Evolutionary conservation across 495 filamentous ascomycete genomes (phyloP), one percentile per base, ranked within the genome.

Genomic region (Aspergillus heteromorphus): DNA sequence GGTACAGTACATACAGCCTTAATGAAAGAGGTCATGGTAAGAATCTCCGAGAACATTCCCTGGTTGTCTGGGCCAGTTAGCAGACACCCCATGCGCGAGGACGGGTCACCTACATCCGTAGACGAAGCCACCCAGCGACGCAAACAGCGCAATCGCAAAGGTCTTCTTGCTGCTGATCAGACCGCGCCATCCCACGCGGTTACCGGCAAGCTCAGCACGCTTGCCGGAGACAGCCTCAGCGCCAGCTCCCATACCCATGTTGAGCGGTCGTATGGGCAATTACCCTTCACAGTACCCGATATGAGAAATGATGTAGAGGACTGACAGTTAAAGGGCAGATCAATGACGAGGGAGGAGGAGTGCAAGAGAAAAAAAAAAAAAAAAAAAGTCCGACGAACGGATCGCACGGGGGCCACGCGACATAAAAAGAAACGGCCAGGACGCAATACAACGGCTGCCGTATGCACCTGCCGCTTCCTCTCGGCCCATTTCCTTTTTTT

Each of bases 21-120:
- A 9, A 63, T 59, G 51, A 72, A 72, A 0, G 67, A 59, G 6
- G 47, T 36, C 69, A 72, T 72, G 2, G 64, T 69, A 41, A 72
- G 50, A n/a, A 72, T 62, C 41, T 69, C 67, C 0, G 67, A 65
- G 45, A 72, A 72, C 69, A 72, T 72, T 58, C 69, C 69, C 55
- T 72, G 69, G 49, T 72, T 71, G 52, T 71, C 67, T 70, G 29
- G n/a, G 14, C n/a, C 21, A 13, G 4, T 57, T 3, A 57, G 48
- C 29, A 9, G n/a, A n/a, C 42, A 7, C 16, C n/a, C 5, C n/a
- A 27, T 50, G 20, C 7, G 11, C n/a, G n/a, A 34, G 19, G 1
- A 10, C 18, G 10, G 0, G 17, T 5, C 11, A 67, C 67, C 38
- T 53, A 70, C 67, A 72, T 57, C 69, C 69, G 55, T 72, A 72